Evolutionary conservation across 352 stramenopile genomes (phyloP), one percentile per base, ranked within the genome.

Genomic region (Globisporangium spinosum): DNA sequence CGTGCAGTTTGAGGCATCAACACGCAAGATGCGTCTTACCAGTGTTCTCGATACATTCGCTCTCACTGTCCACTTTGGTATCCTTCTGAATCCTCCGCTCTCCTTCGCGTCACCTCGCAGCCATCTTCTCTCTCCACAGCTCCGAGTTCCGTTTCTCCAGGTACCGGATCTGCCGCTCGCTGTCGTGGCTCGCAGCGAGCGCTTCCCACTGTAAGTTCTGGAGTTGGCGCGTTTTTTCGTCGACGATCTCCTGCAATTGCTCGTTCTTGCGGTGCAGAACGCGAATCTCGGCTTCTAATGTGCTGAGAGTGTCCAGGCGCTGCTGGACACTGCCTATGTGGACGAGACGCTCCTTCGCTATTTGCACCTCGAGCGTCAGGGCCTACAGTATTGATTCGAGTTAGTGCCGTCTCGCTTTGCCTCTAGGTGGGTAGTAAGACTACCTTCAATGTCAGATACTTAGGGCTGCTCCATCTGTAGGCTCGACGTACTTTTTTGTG

Each of bases 81-180:
- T 20, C 38, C 1, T 0, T 17, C 38, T 0, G 12, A 45, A 10
- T 20, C 38, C 13, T n/a, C n/a, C n/a, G 12, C 5, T 45, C 38
- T 45, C 38, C 38, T 45, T 45, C 38, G 4, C 12, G 38, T 29
- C n/a, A n/a, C 7, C 20, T 55, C 17, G 47, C 12, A 45, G 38
- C 38, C 38, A 17, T 5, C n/a, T 29, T 55, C 47, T 29, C 47
- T 55, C 47, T 55, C 47, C 47, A 55, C 47, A 55, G 47, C 8
- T 55, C n/a, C n/a, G 47, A 23, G 13, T 29, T 29, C 47, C n/a
- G 10, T 25, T 55, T 55, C n/a, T 55, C 47, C 17, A 55, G 8
- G 20, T 27, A 55, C n/a, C n/a, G 47, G n/a, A 55, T 55, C 47
- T n/a, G n/a, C n/a, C 47, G 47, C 47, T 55, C 47, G 47, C 47